Percentiles rank a stretch among this genome's conserved stretches.
These are phyloP conservation scores for Tricholomella constricta DNA, from an alignment of 768 basidiomycete species.

Conservation along the genomic window DNA sequence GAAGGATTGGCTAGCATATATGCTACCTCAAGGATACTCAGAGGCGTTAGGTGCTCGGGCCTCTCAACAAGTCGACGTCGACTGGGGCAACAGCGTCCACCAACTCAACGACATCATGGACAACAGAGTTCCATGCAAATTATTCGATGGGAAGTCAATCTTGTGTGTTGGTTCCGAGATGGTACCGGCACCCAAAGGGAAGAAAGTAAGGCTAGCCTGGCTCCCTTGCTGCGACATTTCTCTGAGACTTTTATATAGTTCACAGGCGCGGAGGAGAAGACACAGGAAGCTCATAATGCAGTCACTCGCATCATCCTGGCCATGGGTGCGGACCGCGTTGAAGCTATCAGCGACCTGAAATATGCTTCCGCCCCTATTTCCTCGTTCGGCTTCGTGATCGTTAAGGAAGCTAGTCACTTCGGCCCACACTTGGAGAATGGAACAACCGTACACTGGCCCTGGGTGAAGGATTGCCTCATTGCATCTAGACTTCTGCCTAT, in stretches of 20 bases:
- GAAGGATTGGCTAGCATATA: conserved; percentile 62
- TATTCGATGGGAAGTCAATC: conserved; percentile 55
- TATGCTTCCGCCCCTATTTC: conserved; percentile 37
- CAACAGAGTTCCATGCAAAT: conserved; percentile 56
- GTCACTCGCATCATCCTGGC: conserved; percentile 70
- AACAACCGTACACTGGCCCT: conserved; percentile 55
- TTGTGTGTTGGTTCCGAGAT: conserved; percentile 63
- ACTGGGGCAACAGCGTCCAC: conserved; percentile 51
- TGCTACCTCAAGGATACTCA: conserved; percentile 63
- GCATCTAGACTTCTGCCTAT: conserved; percentile 53
- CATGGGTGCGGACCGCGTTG: conserved; percentile 76
- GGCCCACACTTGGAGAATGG: conserved; percentile 25
- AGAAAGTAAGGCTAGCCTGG: conserved; percentile 29
- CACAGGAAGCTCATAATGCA: conserved; percentile 42
- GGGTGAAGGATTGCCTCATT: conserved; percentile 81
- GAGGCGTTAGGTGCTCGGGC: conserved; percentile 32
- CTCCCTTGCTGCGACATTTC: neutral
- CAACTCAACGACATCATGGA: conserved; percentile 61
- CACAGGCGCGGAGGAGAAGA: conserved; percentile 30
- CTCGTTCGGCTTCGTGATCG: conserved; percentile 63
- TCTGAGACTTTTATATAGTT: conserved; percentile 21
- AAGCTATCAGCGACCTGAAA: conserved; percentile 55
- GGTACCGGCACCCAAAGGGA: conserved; percentile 47
- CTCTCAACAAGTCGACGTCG: conserved; percentile 48
- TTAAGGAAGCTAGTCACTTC: conserved; percentile 47